Evolutionary conservation across 176 grass and related monocot genomes (phyloP).

Genomic region (Pontederia paniculata): DNA sequence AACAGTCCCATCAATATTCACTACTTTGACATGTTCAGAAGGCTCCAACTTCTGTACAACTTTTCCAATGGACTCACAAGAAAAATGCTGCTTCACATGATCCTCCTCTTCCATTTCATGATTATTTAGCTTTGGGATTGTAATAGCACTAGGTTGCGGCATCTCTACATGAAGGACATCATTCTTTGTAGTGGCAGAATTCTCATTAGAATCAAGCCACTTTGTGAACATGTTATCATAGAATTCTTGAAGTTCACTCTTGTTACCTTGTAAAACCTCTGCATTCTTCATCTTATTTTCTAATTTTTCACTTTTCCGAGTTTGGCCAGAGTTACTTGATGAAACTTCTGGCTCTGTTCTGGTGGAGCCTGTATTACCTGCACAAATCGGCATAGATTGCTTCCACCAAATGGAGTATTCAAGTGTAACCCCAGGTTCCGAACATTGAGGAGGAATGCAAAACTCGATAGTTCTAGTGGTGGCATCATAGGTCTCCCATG

Average conservation of each 20-base stretch:
- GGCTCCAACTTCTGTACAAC: background rate
- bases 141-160: background rate
- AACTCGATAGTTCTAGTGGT: slow-evolving; percentile 47
- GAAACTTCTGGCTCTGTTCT: slow-evolving; percentile 3
- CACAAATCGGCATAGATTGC: slow-evolving; percentile 29
- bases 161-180: background rate
- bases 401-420: slow-evolving; percentile 62
- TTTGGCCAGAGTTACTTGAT: slow-evolving; percentile 24
- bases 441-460: slow-evolving; percentile 43
- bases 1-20: background rate
- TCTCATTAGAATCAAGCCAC: slow-evolving; percentile 20
- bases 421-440: slow-evolving; percentile 42
- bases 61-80: background rate
- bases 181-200: slow-evolving; percentile 4
- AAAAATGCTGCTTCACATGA: background rate
- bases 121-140: background rate
- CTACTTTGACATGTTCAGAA: slow-evolving; percentile 7
- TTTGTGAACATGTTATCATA: slow-evolving; percentile 56
- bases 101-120: background rate
- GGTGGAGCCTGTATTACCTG: slow-evolving; percentile 14
- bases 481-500: slow-evolving; percentile 67
- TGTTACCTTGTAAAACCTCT: slow-evolving; percentile 37
- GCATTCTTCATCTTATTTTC: slow-evolving; percentile 58
- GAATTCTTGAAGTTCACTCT: slow-evolving; percentile 65
- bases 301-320: slow-evolving; percentile 29